These are phyloP conservation scores for Tetraselmis striata DNA, from an alignment of 139 green algal genomes.

Conservation along the genomic window DNA sequence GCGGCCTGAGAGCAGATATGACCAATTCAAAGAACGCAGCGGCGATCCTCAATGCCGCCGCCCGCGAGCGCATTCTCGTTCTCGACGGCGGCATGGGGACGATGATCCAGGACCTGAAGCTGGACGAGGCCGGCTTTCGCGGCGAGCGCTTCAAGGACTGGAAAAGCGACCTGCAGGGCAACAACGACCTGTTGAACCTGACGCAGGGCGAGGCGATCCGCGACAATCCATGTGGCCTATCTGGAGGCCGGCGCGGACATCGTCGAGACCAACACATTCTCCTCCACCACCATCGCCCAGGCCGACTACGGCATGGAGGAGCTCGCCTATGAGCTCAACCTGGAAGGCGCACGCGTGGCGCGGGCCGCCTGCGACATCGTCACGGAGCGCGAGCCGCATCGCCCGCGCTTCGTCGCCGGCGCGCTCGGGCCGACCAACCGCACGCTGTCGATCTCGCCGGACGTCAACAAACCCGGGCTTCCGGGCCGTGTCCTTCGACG, in stretches of 20 bases:
- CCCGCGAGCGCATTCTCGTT: conserved; percentile 7
- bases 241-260: conserved; percentile 8
- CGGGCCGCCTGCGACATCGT: not conserved
- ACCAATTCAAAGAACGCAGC: too few relatives aligned
- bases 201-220: not conserved
- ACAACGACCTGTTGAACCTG: conserved; percentile 9
- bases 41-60: too few relatives aligned
- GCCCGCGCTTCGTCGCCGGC: conserved; percentile 4
- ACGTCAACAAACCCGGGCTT: conserved; percentile 30
- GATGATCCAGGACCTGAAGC: conserved; percentile 4
- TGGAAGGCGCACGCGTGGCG: conserved; percentile 1
- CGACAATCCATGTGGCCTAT: conserved; percentile 3
- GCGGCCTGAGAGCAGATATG: too few relatives aligned
- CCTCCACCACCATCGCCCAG: conserved; percentile 3
- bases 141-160: not conserved
- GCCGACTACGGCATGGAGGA: conserved; percentile 13
- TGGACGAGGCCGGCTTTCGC: conserved; percentile 9
- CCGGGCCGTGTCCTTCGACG: conserved; percentile 30
- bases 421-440: conserved; percentile 8
- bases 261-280: conserved; percentile 13
- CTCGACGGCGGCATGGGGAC: conserved; percentile 15
- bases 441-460: conserved; percentile 3
- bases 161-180: conserved; percentile 2
- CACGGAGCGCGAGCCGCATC: conserved; percentile 1
- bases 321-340: conserved; percentile 4